These are phyloP conservation scores for Phytophthora sp. DNA, from an alignment of 352 stramenopile species.

Conservation along the genomic window DNA sequence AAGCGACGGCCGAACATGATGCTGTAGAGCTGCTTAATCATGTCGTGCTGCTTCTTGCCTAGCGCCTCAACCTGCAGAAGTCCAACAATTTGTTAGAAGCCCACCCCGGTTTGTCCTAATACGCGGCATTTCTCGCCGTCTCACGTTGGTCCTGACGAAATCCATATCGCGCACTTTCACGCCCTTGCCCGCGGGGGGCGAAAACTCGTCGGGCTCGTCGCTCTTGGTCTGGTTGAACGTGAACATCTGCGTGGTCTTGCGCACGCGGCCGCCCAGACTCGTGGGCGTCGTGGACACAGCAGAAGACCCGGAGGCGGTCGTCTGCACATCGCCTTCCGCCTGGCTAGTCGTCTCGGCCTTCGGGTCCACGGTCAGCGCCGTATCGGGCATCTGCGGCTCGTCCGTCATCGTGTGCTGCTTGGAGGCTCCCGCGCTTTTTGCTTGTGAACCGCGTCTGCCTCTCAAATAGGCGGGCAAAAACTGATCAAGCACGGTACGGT, in stretches of 20 bases:
- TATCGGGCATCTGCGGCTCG: slow-evolving; percentile 15
- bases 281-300: slow-evolving; percentile 13
- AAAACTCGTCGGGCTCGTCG: slow-evolving; percentile 70
- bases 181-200: slow-evolving; percentile 56
- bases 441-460: slow-evolving; percentile 14
- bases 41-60: slow-evolving; percentile 74
- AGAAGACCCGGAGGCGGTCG: background rate
- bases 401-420: slow-evolving; percentile 26
- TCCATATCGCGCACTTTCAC: slow-evolving; percentile 71
- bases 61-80: slow-evolving; percentile 58
- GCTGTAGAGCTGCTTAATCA: slow-evolving; percentile 81
- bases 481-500: slow-evolving; percentile 1
- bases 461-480: slow-evolving; percentile 2
- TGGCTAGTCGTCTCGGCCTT: slow-evolving; percentile 4
- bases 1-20: slow-evolving; percentile 83
- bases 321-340: background rate
- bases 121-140: background rate
- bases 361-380: slow-evolving; percentile 19
- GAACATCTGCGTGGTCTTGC: slow-evolving; percentile 72
- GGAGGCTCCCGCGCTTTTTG: slow-evolving; percentile 29
- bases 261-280: slow-evolving; percentile 58
- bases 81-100: slow-evolving; percentile 1
- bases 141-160: slow-evolving; percentile 56
- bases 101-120: background rate
- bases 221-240: slow-evolving; percentile 52